Evolutionary conservation across 208 protist species (phyloP).

Genomic region (Kentomonas sorsogonicus): DNA sequence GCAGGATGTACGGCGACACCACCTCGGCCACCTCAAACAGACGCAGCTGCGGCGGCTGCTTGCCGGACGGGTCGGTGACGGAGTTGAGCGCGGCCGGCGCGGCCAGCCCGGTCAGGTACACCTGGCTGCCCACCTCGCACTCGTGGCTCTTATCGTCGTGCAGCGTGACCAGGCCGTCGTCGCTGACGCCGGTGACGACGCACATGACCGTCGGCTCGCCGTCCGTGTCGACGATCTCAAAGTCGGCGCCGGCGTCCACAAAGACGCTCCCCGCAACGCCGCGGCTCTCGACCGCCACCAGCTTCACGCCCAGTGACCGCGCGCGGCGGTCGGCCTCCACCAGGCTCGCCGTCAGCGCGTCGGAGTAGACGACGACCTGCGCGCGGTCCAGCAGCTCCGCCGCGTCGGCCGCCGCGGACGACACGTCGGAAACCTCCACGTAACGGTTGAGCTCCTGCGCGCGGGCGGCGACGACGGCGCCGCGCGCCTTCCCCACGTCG

Average conservation of each 20-base stretch:
- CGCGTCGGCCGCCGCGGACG: conserved; percentile 16
- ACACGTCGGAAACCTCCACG: conserved; percentile 60
- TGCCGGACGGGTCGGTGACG: not conserved
- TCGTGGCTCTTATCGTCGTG: conserved; percentile 88
- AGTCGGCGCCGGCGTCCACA: conserved; percentile 63
- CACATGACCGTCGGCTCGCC: conserved; percentile 82
- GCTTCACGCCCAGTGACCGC: conserved; percentile 54
- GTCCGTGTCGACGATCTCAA: conserved; percentile 72
- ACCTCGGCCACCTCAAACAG: conserved; percentile 72
- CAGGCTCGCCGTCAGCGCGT: conserved; percentile 55
- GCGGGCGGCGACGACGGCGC: conserved; percentile 36
- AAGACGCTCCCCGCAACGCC: conserved; percentile 78
- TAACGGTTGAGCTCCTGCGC: conserved; percentile 89
- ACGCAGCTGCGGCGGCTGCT: conserved; percentile 23
- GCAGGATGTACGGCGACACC: conserved; percentile 64
- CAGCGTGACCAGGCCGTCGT: conserved; percentile 67
- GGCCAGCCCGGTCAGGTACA: conserved; percentile 76
- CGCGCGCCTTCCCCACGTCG: conserved; percentile 62
- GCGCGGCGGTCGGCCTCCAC: conserved; percentile 48
- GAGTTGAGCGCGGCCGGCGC: conserved; percentile 45
- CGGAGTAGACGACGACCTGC: conserved; percentile 80
- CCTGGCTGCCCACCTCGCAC: conserved; percentile 69
- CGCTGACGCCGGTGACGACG: conserved; percentile 64
- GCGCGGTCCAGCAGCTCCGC: conserved; percentile 22
- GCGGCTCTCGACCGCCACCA: conserved; percentile 78